Base-by-base conservation (phyloP, 352 stramenopile species). In the Pythium coloratum region DNA sequence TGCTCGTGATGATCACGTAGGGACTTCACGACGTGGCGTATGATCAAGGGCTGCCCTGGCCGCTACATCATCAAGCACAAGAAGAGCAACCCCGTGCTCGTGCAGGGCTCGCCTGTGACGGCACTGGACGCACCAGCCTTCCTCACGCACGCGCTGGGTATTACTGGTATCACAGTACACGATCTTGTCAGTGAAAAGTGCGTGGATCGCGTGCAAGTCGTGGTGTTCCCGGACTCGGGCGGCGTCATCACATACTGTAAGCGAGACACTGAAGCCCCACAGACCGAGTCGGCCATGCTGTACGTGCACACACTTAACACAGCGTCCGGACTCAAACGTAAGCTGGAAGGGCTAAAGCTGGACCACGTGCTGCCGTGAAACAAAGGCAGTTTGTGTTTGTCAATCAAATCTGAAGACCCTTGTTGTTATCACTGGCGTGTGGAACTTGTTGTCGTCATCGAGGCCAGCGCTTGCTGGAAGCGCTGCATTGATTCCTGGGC, bases 241-340 rank as follows among this genome's bases (percentile, higher is more conserved):
- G 82, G 82, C 2, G 71, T 89, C 54, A 89, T 91, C 63, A 88
- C 80, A 7, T 91, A 89, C 66, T 86, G 76, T 70, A 91, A 91
- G 62, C 69, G 10, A 2, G 49, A 66, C 2, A 38, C 9, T 1
- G 50, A 50, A 26, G 26, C 7, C 5, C 14, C 10, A 44, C 30
- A 55, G 0, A 12, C 30, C 1, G 42, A 49, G 33, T 3, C 46
- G 6, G 30, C 38, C 0, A 61, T 58, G 13, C 34, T 82, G 20
- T 86, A 77, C 56, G 76, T 91, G 1, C 82, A 91, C 36, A 91
- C 82, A 14, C 69, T 91, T 3, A 91, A 91, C 67, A 89, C 80
- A 0, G 76, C 78, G 7, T 88, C 78, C 0, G 82, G 82, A 1
- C 62, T 91, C 20, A 50, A 75, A 36, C 76, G 82, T 16, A 91